Evolutionary conservation across 164 flowering plant species (phyloP), one percentile per base, ranked within the genome.

Genomic region (Aristolochia contorta): DNA sequence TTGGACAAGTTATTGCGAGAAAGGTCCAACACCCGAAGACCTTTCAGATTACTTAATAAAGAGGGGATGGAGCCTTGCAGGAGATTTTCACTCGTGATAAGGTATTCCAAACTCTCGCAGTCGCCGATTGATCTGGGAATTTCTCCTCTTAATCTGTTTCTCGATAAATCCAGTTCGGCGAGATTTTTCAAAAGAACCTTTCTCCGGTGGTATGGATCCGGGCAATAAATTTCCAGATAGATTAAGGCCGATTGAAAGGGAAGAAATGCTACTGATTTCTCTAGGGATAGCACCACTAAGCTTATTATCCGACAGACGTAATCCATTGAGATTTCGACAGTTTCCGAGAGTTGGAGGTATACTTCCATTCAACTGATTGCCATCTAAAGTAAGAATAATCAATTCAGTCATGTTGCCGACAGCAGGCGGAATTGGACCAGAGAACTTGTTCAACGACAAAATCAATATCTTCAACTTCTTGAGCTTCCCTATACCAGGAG

Each of bases 161-260:
- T 16, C 0, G 76, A 75, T 2, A 77, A 21, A 57, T 69, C 67
- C 9, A 82, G 15, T 3, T 14, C 16, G 3, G 0, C 51, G 0
- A 82, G 58, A 56, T 72, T 68, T 20, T 16, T 64, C 62, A 79
- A 79, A 56, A 0, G 63, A 49, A 0, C 80, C 79, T 0, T 77
- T 63, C 33, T 67, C 73, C 0, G 16, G 9, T 12, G 86, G 79
- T 4, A 81, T 47, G 23, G 54, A n/a, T n/a, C n/a, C n/a, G n/a
- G n/a, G n/a, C n/a, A n/a, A n/a, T n/a, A n/a, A n/a, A n/a, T n/a
- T n/a, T 0, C 25, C 13, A 12, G 77, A 56, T 2, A 79, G 18
- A 24, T 61, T 23, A 47, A 84, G 57, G 1, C 69, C 12, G 3
- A 12, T 16, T 0, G 71, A 71, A 4, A 41, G 6, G 7, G 12